A percentile compares a stretch with the other conserved stretches of the same genome.
Evolutionary conservation across 2,329 filamentous ascomycete species (phyloP).

Genomic region (Colletotrichum karsti): DNA sequence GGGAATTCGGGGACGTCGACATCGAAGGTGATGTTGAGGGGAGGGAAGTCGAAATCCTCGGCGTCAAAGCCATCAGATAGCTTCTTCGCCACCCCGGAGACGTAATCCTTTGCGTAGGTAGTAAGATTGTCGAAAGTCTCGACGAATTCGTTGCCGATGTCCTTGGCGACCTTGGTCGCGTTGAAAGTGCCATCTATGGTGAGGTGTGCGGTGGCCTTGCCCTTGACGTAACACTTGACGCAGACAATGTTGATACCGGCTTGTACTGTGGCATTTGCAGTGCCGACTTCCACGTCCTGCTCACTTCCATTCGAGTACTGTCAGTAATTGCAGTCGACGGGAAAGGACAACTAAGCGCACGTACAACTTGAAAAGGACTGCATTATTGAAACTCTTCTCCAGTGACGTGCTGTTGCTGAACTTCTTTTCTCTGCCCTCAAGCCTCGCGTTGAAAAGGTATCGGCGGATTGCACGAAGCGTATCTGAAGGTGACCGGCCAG

Average conservation of each 20-base stretch:
- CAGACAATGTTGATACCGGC: slow-evolving; percentile 52
- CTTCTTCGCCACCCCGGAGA: slow-evolving; percentile 38
- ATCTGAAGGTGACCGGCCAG: background rate
- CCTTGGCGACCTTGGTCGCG: slow-evolving; percentile 39
- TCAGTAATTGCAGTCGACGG: background rate
- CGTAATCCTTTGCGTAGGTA: slow-evolving; percentile 41
- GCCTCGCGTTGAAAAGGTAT: background rate
- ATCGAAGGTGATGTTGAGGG: slow-evolving; percentile 51
- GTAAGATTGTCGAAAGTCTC: slow-evolving; percentile 44
- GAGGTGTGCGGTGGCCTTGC: slow-evolving; percentile 51
- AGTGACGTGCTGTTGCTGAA: slow-evolving; percentile 40
- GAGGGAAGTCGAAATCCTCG: slow-evolving; percentile 42
- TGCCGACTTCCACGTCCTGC: slow-evolving; percentile 18
- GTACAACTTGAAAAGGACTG: slow-evolving; percentile 44
- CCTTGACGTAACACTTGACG: slow-evolving; percentile 59
- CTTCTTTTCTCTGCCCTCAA: background rate
- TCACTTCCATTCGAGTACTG: background rate
- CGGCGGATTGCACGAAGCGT: slow-evolving; percentile 8
- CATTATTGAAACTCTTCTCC: slow-evolving; percentile 50
- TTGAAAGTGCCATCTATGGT: slow-evolving; percentile 52
- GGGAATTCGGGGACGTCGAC: slow-evolving; percentile 53
- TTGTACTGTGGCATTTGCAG: slow-evolving; percentile 31
- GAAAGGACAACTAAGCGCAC: background rate
- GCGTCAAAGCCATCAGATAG: slow-evolving; percentile 37
- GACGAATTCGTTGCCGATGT: slow-evolving; percentile 42